Conservation (phyloP, 2,329 filamentous ascomycete species). For the Rasamsonia emersonii region DNA sequence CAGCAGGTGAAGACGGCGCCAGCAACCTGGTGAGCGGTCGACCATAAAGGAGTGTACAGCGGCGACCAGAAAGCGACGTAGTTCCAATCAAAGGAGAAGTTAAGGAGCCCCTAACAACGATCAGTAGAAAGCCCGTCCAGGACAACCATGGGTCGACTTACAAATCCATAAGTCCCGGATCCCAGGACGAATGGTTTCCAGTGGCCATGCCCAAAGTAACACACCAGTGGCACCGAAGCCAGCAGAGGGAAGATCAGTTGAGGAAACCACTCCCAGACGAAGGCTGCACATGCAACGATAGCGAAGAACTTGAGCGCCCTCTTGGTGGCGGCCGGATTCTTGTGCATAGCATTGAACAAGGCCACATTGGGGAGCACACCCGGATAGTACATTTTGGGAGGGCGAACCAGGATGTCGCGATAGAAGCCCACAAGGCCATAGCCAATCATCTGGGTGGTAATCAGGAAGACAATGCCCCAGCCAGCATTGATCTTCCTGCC, state of each 20-base stretch:
- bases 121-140: too few species aligned
- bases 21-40: background rate
- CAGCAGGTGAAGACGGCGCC: constrained; percentile 1
- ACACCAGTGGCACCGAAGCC: constrained; percentile 1
- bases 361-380: constrained; percentile 4
- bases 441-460: constrained; percentile 2
- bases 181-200: constrained; percentile 4
- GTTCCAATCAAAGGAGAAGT: constrained; percentile 5
- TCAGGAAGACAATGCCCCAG: constrained; percentile 3
- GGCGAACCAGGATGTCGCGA: constrained; percentile 3
- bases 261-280: constrained; percentile 1
- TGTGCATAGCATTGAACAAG: constrained; percentile 4
- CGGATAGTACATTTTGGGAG: constrained; percentile 2
- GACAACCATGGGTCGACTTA: too few species aligned
- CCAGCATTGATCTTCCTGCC: constrained; percentile 2
- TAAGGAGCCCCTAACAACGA: constrained; percentile 1
- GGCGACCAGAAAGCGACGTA: constrained; percentile 1
- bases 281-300: background rate
- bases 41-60: constrained; percentile 3
- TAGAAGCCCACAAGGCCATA: constrained; percentile 2
- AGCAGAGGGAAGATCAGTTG: constrained; percentile 1
- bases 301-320: constrained; percentile 1
- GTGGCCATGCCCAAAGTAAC: constrained; percentile 3
- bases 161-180: constrained; percentile 4
- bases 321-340: constrained; percentile 2